Conservation (phyloP, 306 rosid species). For the Boehmeria nivea region DNA sequence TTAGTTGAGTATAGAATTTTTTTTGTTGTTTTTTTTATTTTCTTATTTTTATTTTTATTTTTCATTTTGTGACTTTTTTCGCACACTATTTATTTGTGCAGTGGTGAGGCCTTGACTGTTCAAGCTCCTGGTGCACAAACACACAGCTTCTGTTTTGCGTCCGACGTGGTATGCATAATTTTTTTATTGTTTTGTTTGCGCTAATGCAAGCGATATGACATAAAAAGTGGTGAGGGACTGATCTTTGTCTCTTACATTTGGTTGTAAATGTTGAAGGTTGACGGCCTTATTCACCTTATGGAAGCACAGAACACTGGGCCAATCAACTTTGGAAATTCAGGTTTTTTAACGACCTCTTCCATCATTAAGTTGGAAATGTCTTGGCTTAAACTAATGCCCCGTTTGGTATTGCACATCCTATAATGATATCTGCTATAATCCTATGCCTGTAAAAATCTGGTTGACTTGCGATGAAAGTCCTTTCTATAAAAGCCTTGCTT, state of each 20-base stretch:
- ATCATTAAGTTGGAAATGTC: too few species aligned
- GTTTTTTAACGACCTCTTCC: conserved; percentile 1
- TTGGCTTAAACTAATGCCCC: neutral
- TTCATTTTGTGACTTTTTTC: too few species aligned
- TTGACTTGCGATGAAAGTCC: too few species aligned
- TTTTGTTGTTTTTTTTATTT: too few species aligned
- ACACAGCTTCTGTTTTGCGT: conserved; percentile 46
- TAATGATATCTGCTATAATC: too few species aligned
- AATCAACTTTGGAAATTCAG: conserved; percentile 52
- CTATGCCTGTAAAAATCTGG: too few species aligned
- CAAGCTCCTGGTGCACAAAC: conserved; percentile 51
- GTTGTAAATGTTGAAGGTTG: conserved; percentile 27
- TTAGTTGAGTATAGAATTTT: too few species aligned
- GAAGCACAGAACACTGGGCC: conserved; percentile 50
- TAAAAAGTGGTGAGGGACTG: neutral
- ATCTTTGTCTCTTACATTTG: neutral
- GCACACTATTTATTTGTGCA: conserved; percentile 30
- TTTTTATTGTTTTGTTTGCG: too few species aligned
- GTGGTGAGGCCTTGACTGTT: conserved; percentile 61
- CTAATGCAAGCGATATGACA: too few species aligned
- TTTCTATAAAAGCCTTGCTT: too few species aligned
- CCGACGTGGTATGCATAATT: conserved; percentile 38
- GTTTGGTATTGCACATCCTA: too few species aligned
- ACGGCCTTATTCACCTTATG: conserved; percentile 50
- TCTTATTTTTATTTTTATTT: neutral